Evolutionary conservation across 495 filamentous ascomycete genomes (phyloP).

Genomic region (Penicillium cinerascens): DNA sequence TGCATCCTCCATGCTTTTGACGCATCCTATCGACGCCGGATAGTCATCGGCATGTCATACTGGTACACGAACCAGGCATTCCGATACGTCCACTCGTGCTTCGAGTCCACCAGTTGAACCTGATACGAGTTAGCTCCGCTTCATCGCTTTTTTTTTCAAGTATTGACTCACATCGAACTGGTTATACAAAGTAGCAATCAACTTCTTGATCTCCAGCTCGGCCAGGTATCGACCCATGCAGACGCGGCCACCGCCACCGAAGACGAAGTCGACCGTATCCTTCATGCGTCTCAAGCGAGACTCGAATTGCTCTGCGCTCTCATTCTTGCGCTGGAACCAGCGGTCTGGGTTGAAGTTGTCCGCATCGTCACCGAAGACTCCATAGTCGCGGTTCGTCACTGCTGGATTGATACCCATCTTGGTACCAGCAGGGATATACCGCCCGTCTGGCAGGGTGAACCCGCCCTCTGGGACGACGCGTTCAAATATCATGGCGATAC

Average conservation of each 20-base stretch:
- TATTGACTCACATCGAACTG: conserved; percentile 55
- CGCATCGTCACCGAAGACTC: conserved; percentile 54
- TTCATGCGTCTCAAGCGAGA: conserved; percentile 17
- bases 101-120: conserved; percentile 26
- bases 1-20: not conserved
- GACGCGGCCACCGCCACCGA: conserved; percentile 61
- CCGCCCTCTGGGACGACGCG: conserved; percentile 60
- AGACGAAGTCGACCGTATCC: conserved; percentile 42
- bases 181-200: conserved; percentile 68
- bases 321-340: conserved; percentile 51
- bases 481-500: conserved; percentile 59
- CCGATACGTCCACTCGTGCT: conserved; percentile 28
- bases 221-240: conserved; percentile 74
- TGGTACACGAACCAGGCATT: conserved; percentile 35
- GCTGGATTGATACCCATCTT: conserved; percentile 60
- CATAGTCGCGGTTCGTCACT: conserved; percentile 51
- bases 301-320: conserved; percentile 15
- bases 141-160: not conserved
- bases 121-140: conserved; percentile 2
- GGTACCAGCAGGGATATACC: conserved; percentile 50
- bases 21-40: conserved; percentile 9
- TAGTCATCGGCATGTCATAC: conserved; percentile 29
- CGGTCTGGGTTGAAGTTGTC: conserved; percentile 54
- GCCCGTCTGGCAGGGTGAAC: conserved; percentile 45
- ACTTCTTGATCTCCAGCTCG: conserved; percentile 74